A percentile compares a stretch with the other conserved stretches of the same genome.
Evolutionary conservation across 164 flowering plant species (phyloP).

Genomic region (Santalum album): DNA sequence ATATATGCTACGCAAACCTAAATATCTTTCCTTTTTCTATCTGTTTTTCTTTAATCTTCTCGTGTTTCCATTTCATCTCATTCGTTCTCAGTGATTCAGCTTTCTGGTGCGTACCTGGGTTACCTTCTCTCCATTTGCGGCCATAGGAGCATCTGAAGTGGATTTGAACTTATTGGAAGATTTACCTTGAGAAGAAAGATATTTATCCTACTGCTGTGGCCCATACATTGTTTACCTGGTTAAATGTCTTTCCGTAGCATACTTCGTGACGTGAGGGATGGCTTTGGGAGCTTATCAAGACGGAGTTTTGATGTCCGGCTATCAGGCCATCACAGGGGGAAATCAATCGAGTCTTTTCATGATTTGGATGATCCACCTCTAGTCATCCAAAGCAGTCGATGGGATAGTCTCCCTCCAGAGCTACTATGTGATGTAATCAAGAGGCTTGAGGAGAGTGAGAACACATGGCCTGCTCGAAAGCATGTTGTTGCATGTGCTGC

Average conservation of each 20-base stretch:
- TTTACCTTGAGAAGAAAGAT: not conserved
- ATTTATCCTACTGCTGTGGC: not conserved
- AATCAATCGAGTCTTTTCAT: slow-evolving; percentile 22
- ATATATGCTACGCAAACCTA: no score
- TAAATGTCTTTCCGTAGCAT: slow-evolving; percentile 34
- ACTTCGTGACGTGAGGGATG: slow-evolving; percentile 28
- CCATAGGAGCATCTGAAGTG: not conserved
- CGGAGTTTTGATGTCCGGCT: slow-evolving; percentile 26
- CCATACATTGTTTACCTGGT: not conserved
- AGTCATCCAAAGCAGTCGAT: slow-evolving; percentile 20
- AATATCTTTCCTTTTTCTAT: no score
- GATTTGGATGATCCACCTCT: slow-evolving; percentile 20
- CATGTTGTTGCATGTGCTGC: slow-evolving; percentile 36
- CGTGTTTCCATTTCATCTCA: not conserved
- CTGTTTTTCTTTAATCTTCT: not conserved
- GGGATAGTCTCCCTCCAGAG: slow-evolving; percentile 36
- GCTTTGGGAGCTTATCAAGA: slow-evolving; percentile 32
- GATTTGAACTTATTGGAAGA: not conserved
- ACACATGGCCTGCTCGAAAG: slow-evolving; percentile 31
- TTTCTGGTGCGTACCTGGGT: not conserved
- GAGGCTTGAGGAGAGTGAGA: slow-evolving; percentile 33
- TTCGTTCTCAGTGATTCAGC: slow-evolving; percentile 1
- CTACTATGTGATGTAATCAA: slow-evolving; percentile 27
- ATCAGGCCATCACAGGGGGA: slow-evolving; percentile 21
- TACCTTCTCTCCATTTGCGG: not conserved